Conservation (phyloP, 2,329 filamentous ascomycete species). For the Penicillium griseofulvum region DNA sequence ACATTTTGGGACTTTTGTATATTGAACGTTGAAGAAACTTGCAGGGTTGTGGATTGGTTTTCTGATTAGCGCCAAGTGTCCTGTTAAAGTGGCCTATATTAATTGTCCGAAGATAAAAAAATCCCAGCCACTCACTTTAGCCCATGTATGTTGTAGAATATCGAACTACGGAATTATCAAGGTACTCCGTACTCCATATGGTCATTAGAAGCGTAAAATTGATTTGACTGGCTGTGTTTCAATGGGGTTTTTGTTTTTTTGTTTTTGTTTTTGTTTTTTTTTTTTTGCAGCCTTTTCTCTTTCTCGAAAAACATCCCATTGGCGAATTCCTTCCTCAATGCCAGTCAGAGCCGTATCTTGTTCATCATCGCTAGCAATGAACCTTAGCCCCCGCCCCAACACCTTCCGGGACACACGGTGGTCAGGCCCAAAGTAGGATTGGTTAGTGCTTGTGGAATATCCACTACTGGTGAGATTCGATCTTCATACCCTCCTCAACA, state of each 20-base stretch:
- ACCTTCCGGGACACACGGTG: background rate
- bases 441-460: too few relatives aligned
- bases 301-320: background rate
- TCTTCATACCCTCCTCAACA: slow-evolving; percentile 25
- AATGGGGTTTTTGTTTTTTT: background rate
- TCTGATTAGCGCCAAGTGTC: background rate
- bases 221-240: background rate
- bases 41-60: background rate
- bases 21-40: background rate
- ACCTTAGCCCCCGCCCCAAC: background rate
- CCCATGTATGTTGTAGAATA: background rate
- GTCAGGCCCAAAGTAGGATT: background rate
- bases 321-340: background rate
- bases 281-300: background rate
- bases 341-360: background rate
- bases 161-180: background rate
- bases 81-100: background rate
- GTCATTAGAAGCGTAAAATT: slow-evolving; percentile 4
- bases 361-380: background rate
- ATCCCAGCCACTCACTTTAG: background rate
- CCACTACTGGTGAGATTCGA: slow-evolving; percentile 23
- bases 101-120: too few relatives aligned
- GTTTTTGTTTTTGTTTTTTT: background rate
- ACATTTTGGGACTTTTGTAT: background rate
- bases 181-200: background rate